Evolutionary conservation across 805 yeast genomes (phyloP), one percentile per base, ranked within the genome.

Genomic region (Starmerella gropengiesseri): DNA sequence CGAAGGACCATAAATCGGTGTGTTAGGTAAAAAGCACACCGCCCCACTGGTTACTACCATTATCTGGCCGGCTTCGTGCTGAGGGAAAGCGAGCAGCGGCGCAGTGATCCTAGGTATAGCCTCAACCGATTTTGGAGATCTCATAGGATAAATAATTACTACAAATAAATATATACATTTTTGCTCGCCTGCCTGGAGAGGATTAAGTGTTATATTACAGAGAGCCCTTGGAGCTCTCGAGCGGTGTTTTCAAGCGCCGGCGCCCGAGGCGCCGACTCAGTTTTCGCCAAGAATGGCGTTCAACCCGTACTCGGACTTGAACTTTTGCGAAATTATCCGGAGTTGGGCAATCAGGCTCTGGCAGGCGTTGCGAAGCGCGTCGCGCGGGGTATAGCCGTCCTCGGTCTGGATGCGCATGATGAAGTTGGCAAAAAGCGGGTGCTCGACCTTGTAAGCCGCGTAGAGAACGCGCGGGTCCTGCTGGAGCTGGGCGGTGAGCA

Each of bases 391-490:
- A 60, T 86, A 86, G 40, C 91, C 95, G 53, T 91, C 97, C 55
- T 84, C 94, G 0, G 97, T 89, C 63, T 91, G 99, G 28, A 91
- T 74, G 65, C 98, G 77, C 77, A 91, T 75, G 35, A 89, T 78
- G 56, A 91, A 91, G 61, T 83, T 84, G 30, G 98, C 96, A 64
- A 91, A 91, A 51, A 91, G 69, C 7, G 99, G 99, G 65, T 91
- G 99, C 65, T 91, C 97, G 33, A 91, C 86, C 62, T 91, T 91
- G 70, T 91, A 91, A 27, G 97, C 98, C 33, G 94, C 97, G 61
- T 87, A 91, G 27, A 91, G 60, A n/a, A 91, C 99, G 52, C 78
- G 77, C 38, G 78, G 77, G 61, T 91, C 97, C 57, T 77, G 78
- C 48, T 85, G 70, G 44, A 91, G 73, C 60, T 89, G 95, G 22